phyloP scores from a whole-genome alignment of 2,329 filamentous ascomycete genomes.

The Colletotrichum sp. region DNA sequence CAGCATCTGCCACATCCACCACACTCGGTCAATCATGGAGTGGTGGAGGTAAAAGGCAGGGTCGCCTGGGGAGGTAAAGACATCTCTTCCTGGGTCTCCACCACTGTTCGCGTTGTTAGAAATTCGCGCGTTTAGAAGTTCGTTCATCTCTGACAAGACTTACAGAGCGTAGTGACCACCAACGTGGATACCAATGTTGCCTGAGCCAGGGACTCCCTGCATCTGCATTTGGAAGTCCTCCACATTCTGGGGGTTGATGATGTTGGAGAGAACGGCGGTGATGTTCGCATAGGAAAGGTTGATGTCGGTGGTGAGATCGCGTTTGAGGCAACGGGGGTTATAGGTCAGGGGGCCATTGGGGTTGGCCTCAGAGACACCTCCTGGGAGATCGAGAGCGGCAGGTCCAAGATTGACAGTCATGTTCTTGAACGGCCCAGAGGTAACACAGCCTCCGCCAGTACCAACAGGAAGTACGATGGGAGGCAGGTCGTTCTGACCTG shows the following conservation, averaged over 20 bases:
- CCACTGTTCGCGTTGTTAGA: too few species aligned
- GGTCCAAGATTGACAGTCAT: conserved; percentile 47
- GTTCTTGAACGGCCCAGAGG: conserved; percentile 52
- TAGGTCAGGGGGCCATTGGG: conserved; percentile 34
- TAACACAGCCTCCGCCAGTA: conserved; percentile 61
- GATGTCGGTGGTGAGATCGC: conserved; percentile 34
- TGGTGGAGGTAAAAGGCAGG: conserved; percentile 40
- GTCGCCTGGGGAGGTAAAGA: conserved; percentile 43
- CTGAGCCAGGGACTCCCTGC: conserved; percentile 39
- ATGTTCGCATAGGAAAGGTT: conserved; percentile 30
- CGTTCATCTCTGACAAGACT: too few species aligned
- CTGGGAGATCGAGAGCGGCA: conserved; percentile 32
- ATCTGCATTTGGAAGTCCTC: conserved; percentile 49
- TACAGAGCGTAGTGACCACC: conserved; percentile 16
- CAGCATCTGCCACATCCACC: conserved; percentile 27
- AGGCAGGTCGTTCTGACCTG: conserved; percentile 28
- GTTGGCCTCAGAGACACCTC: conserved; percentile 24
- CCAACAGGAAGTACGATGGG: conserved; percentile 46
- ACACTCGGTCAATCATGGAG: conserved; percentile 28
- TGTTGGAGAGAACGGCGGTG: conserved; percentile 37
- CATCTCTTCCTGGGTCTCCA: conserved; percentile 46
- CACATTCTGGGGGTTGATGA: conserved; percentile 41
- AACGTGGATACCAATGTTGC: conserved; percentile 31
- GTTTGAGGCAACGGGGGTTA: conserved; percentile 48
- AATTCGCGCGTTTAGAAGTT: too few species aligned